Base-by-base conservation (phyloP, 2,329 filamentous ascomycete genomes). In the Xylariales sp. region DNA sequence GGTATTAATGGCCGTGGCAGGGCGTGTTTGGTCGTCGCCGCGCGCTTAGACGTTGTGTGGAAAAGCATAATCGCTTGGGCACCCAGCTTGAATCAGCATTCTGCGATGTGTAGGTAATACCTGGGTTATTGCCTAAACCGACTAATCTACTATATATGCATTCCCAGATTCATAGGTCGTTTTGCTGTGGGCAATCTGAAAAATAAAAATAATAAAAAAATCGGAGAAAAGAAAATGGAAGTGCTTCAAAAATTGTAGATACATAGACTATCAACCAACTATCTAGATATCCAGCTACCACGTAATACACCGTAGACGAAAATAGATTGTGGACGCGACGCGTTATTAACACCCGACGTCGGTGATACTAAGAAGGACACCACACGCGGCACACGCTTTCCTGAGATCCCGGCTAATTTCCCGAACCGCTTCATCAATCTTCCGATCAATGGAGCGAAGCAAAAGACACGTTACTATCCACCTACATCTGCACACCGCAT, bases 331-430 rank as follows among this genome's bases (percentile, higher is more conserved):
- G 10, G 30, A 18, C 45, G 23, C 52, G 45, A 41, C 50, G 36
- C n/a, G 14, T 14, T 58, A 52, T 23, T 23, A 23, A 23, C 23
- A 16, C 16, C 6, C 18, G 10, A 23, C 8, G 28, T 16, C 28
- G 3, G 3, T 28, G 18, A 64, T 28, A 46, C 45, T 50, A 45
- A 61, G 28, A 57, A 36, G 9, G 43, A 6, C 7, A 23, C 57
- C 32, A 46, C 50, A 66, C 58, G 52, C 30, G 32, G 50, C 23
- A 23, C 23, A 39, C 4, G 30, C 36, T 7, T 45, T 57, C 57
- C 45, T 56, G 53, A 46, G 36, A 45, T 57, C 57, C 58, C 39
- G 64, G 59, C 53, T 65, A 55, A 65, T 62, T 45, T 41, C 34
- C 50, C 61, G 57, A 62, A 34, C 59, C 41, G 58, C 43, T 18